Percentiles rank a stretch among this genome's conserved stretches.
Conservation (phyloP, 768 basidiomycete genomes). For the Tulasnella sp. region DNA sequence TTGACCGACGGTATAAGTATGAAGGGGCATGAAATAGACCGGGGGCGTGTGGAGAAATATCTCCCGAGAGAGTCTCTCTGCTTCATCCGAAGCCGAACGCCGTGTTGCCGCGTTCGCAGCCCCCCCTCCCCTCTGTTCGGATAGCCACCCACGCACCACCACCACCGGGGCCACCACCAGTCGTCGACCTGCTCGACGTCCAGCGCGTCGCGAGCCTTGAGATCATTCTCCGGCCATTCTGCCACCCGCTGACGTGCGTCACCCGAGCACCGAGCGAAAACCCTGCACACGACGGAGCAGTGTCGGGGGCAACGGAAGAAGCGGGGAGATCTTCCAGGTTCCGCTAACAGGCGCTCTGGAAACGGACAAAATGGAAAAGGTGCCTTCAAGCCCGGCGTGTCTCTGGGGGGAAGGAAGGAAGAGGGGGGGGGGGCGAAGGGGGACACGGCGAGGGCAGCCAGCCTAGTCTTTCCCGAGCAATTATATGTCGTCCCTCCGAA, state of each 20-base stretch:
- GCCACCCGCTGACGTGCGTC: background rate
- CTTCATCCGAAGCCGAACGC: constrained; percentile 32
- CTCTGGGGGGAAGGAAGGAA: background rate
- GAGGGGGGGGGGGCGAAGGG: background rate
- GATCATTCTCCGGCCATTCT: background rate
- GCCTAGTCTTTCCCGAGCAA: constrained; percentile 11
- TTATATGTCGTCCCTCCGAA: constrained; percentile 19
- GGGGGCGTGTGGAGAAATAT: constrained; percentile 32
- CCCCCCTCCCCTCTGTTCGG: constrained; percentile 1
- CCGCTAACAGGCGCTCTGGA: constrained; percentile 15
- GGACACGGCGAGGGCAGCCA: background rate
- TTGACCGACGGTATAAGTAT: constrained; percentile 34
- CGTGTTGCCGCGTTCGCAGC: constrained; percentile 27
- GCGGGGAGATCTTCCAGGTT: constrained; percentile 22
- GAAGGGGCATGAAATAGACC: constrained; percentile 22
- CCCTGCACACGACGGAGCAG: constrained; percentile 26
- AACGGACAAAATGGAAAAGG: background rate
- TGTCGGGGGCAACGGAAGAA: constrained; percentile 29
- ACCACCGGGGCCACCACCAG: too few species aligned
- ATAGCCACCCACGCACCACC: constrained; percentile 5
- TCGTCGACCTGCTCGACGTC: background rate
- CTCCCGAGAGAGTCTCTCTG: constrained; percentile 18
- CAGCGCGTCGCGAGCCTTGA: background rate
- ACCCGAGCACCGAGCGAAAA: constrained; percentile 18
- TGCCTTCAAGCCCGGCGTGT: background rate